These are phyloP conservation scores for Cryphonectria carpinicola DNA, from an alignment of 2,329 filamentous ascomycete genomes.

Conservation along the genomic window DNA sequence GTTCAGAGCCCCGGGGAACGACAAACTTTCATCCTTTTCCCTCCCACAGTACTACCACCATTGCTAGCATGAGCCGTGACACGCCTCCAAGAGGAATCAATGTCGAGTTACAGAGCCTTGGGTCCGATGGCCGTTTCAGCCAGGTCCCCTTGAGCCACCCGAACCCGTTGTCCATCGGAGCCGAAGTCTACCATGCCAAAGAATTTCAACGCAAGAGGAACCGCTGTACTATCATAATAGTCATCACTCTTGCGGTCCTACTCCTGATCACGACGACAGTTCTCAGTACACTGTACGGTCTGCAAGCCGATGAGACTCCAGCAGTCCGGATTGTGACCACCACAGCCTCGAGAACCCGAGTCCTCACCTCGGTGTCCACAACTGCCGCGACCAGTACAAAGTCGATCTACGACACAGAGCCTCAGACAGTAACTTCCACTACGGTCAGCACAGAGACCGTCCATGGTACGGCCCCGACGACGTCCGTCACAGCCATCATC, in stretches of 20 bases:
- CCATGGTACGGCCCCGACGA: background rate
- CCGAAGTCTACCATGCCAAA: slow-evolving; percentile 9
- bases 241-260: background rate
- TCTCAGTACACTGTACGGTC: slow-evolving; percentile 4
- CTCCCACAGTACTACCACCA: background rate
- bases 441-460: background rate
- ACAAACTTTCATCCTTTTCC: background rate
- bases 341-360: background rate
- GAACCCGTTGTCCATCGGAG: background rate
- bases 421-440: background rate
- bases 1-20: background rate
- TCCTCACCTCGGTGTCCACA: background rate
- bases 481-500: background rate
- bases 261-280: background rate
- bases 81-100: background rate
- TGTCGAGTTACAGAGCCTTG: slow-evolving; percentile 6
- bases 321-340: background rate
- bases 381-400: background rate
- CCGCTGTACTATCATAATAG: background rate
- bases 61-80: background rate
- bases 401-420: background rate
- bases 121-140: background rate
- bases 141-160: background rate
- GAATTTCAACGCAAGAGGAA: background rate
- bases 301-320: background rate